phyloP scores from a whole-genome alignment of 257 asterid genomes.

The Solanum neorickii region DNA sequence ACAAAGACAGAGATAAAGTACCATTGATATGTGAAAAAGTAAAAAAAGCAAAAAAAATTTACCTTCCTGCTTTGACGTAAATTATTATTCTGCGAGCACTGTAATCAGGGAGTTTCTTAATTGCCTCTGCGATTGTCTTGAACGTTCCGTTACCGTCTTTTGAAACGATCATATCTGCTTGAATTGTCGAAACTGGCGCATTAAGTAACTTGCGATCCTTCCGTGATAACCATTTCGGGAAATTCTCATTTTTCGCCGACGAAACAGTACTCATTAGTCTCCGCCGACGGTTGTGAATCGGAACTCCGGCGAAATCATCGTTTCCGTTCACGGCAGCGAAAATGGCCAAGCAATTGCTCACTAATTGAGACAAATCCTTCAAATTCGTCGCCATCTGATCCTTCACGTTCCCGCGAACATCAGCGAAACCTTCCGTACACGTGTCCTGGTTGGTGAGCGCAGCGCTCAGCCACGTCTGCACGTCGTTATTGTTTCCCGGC shows the following conservation, averaged over 20 bases:
- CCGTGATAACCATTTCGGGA: slow-evolving; percentile 67
- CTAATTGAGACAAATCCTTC: slow-evolving; percentile 69
- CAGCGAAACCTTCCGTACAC: slow-evolving; percentile 66
- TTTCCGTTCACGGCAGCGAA: slow-evolving; percentile 45
- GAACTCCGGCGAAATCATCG: slow-evolving; percentile 68
- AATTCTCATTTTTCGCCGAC: slow-evolving; percentile 13
- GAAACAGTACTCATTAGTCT: slow-evolving; percentile 16
- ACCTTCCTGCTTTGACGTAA: slow-evolving; percentile 95
- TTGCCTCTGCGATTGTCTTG: slow-evolving; percentile 80
- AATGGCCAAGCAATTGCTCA: slow-evolving; percentile 84
- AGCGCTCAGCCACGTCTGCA: slow-evolving; percentile 92
- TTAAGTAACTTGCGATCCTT: slow-evolving; percentile 49
- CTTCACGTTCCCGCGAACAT: slow-evolving; percentile 48
- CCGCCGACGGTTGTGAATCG: slow-evolving; percentile 68
- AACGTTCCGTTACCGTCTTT: slow-evolving; percentile 72
- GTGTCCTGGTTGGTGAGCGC: slow-evolving; percentile 92
- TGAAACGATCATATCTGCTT: slow-evolving; percentile 60
- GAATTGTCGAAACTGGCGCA: slow-evolving; percentile 36
- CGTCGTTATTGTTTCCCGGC: slow-evolving; percentile 31
- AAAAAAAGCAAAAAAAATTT: background rate
- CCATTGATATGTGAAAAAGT: background rate
- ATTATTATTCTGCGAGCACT: slow-evolving; percentile 53
- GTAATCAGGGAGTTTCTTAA: slow-evolving; percentile 71
- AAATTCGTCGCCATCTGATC: slow-evolving; percentile 34
- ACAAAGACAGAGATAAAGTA: background rate